These are phyloP conservation scores for Diddensiella transvaalensis DNA, from an alignment of 805 yeast species.

Conservation along the genomic window DNA sequence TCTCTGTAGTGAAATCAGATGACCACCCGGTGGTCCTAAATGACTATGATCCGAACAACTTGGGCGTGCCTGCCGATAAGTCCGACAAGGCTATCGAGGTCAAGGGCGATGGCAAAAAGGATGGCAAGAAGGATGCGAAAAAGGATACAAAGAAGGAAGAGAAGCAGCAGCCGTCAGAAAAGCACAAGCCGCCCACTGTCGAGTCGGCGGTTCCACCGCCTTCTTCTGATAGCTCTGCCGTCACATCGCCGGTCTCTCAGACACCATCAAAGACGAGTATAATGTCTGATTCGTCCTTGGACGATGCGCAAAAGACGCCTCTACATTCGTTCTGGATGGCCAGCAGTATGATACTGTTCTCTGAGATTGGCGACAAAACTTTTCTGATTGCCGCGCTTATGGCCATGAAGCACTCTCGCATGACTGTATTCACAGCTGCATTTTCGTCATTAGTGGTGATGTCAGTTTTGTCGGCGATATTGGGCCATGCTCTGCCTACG, in stretches of 20 bases:
- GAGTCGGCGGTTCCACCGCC: not conserved
- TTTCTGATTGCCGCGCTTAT: slow-evolving; percentile 93
- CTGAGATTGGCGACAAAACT: slow-evolving; percentile 97
- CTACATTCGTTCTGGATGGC: slow-evolving; percentile 69
- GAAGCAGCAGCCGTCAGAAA: not conserved
- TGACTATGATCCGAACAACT: slow-evolving; percentile 36
- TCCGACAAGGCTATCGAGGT: slow-evolving; percentile 22
- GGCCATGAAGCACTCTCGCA: slow-evolving; percentile 91
- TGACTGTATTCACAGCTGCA: slow-evolving; percentile 84
- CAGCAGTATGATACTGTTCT: slow-evolving; percentile 84
- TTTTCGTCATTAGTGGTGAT: slow-evolving; percentile 79
- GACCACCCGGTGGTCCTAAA: slow-evolving; percentile 33
- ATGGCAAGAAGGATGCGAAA: slow-evolving; percentile 9
- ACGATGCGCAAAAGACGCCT: slow-evolving; percentile 5
- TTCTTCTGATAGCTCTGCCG: not conserved
- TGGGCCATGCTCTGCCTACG: slow-evolving; percentile 88
- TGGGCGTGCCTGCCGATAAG: slow-evolving; percentile 32
- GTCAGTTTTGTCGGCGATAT: slow-evolving; percentile 86
- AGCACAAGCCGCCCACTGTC: not conserved
- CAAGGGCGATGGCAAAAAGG: slow-evolving; percentile 13
- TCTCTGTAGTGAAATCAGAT: slow-evolving; percentile 20
- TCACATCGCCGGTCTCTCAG: not conserved
- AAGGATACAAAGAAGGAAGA: slow-evolving; percentile 2
- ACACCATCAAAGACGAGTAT: not conserved
- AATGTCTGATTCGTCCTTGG: not conserved